Base-by-base conservation (phyloP, 345 rosid species). In the Hibiscus mutabilis region DNA sequence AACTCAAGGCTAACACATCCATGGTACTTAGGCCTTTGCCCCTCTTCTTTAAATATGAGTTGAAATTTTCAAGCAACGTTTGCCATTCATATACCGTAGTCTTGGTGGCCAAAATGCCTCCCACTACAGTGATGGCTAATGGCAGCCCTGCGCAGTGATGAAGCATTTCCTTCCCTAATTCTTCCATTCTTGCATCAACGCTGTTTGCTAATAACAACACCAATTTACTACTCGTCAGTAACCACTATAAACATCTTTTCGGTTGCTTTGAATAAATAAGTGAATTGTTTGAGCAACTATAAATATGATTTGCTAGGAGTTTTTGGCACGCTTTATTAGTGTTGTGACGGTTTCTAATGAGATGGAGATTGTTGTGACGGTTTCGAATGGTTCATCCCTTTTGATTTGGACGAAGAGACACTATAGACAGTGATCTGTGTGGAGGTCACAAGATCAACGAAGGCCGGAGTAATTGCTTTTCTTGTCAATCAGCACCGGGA, bases 61-160 rank as follows among this genome's bases (percentile, higher is more conserved):
- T 55, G 4, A 19, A 2, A 2, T 55, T 55, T 2, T 55, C 12
- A 19, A 2, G 12, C 1, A 19, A 13, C 12, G 9, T 19, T 55
- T 55, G 11, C 25, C 59, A 55, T 9, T 55, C 59, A 2, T 19
- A 22, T 8, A 19, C 5, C 8, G 59, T 7, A 19, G 3, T 55
- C 59, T 18, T 55, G 3, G 25, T 8, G 0, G 25, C 24, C 27
- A 53, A 53, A 53, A 53, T 7, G 58, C 25, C 86, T 29, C 80
- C 80, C 2, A 78, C 70, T 59, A 76, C 78, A 1, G 35, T 74
- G 21, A 83, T 60, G 44, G 86, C 84, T 47, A 83, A 51, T 1
- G 86, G 86, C 12, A 80, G 46, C 0, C 82, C 80, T n/a, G 57
- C 66, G 57, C 84, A 78, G 22, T 59, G 62, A 13, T 57, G 55